Conservation (phyloP, 495 filamentous ascomycete species). For the Rusavskia elegans region DNA sequence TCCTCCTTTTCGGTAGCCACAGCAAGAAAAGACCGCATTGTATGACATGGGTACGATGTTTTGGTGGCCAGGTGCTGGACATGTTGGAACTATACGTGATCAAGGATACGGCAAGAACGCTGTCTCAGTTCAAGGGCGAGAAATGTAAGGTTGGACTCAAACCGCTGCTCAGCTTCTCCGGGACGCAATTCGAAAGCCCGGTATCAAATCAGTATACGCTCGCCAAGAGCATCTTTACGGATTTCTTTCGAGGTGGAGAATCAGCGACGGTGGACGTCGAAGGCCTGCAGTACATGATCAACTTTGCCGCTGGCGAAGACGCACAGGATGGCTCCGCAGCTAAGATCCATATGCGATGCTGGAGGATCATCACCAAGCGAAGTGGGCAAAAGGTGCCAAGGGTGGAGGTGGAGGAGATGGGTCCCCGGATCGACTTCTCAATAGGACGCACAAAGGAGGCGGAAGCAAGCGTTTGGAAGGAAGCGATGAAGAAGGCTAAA, state of each 20-base stretch:
- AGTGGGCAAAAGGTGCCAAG: constrained; percentile 75
- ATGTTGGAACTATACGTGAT: constrained; percentile 83
- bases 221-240: constrained; percentile 72
- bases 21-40: constrained; percentile 89
- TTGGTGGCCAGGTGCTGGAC: constrained; percentile 72
- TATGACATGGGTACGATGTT: constrained; percentile 69
- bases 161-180: constrained; percentile 76
- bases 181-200: constrained; percentile 66
- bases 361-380: constrained; percentile 68
- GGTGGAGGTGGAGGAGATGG: constrained; percentile 89
- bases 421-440: constrained; percentile 86
- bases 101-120: constrained; percentile 41
- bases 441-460: constrained; percentile 67
- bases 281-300: constrained; percentile 77
- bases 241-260: constrained; percentile 74
- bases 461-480: constrained; percentile 64
- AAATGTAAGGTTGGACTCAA: constrained; percentile 72
- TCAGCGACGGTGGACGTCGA: constrained; percentile 76
- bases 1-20: constrained; percentile 64
- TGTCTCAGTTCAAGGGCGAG: constrained; percentile 66
- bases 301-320: constrained; percentile 55
- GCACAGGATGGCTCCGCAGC: constrained; percentile 46
- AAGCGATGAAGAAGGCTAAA: constrained; percentile 75
- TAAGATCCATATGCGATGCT: constrained; percentile 65
- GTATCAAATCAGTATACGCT: constrained; percentile 59